phyloP scores from a whole-genome alignment of 768 basidiomycete genomes.

The Boletus sensibilis region DNA sequence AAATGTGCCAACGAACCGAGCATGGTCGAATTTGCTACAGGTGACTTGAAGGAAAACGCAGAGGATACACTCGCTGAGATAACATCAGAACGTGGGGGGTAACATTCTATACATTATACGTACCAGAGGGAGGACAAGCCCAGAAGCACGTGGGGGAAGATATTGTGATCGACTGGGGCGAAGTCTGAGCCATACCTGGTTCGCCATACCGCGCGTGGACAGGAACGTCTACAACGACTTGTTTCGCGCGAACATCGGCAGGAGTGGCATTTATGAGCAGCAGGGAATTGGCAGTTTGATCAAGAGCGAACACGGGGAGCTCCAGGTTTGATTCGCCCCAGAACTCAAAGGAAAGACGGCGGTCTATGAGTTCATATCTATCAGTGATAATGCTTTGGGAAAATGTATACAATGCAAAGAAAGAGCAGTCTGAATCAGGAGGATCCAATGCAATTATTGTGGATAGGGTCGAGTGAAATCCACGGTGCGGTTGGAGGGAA shows the following conservation, averaged over 20 bases:
- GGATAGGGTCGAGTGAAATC: constrained; percentile 33
- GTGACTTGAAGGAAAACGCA: constrained; percentile 17
- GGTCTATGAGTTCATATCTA: constrained; percentile 41
- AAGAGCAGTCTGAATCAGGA: constrained; percentile 18
- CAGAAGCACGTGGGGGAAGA: constrained; percentile 33
- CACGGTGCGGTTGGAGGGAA: constrained; percentile 23
- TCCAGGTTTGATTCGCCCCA: constrained; percentile 43
- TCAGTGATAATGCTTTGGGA: constrained; percentile 44
- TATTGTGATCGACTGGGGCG: constrained; percentile 23
- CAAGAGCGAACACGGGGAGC: constrained; percentile 40
- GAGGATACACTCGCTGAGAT: constrained; percentile 3
- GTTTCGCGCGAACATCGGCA: constrained; percentile 2
- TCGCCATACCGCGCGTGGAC: constrained; percentile 45
- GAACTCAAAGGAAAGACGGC: constrained; percentile 34
- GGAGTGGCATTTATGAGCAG: constrained; percentile 34
- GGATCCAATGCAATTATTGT: constrained; percentile 19
- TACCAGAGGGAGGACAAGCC: constrained; percentile 31
- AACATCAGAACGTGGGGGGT: constrained; percentile 5
- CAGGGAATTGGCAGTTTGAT: constrained; percentile 23
- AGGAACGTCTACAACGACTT: constrained; percentile 35
- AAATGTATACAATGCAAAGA: constrained; percentile 37
- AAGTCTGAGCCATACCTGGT: constrained; percentile 17
- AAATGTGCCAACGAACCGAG: constrained; percentile 20
- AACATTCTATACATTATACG: neutral
- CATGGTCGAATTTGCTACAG: constrained; percentile 22